Base-by-base conservation (phyloP, 225 moss, liverwort and hornwort genomes). In the Antitrichia curtipendula region DNA sequence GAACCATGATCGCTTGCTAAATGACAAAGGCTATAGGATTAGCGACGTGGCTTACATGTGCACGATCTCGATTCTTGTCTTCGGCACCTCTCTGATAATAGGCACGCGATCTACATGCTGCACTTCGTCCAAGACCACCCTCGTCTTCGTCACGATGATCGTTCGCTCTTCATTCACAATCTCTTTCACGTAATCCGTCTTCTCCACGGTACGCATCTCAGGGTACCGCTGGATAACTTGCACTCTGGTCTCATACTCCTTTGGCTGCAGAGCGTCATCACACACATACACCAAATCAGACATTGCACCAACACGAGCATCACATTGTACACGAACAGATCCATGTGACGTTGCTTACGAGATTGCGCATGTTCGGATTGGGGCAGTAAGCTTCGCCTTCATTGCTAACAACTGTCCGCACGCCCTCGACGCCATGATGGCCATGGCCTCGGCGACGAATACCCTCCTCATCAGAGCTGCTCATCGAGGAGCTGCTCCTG, bases 181-280 rank as follows among this genome's bases (percentile, higher is more conserved):
- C 64, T 95, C 93, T 89, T 95, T 93, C 79, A 93, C 93, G 62
- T 71, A 93, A 53, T 89, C 92, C 16, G 93, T 93, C 78, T 95
- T 92, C 86, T 95, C 95, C 23, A 95, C 93, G 14, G 91, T 92
- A 75, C 90, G 90, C 95, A 95, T 93, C 86, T 95, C 95, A 52
- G 95, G 95, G 58, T 91, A 92, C 45, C 91, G 86, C 78, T 95
- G 93, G 38, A 93, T 93, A 5, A 95, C 88, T 65, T 95, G 93
- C 3, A 95, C 93, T 84, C 93, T 82, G 47, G 95, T 95, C 86
- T 95, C 95, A 52, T 75, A 95, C 45, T 95, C 95, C 88, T 92
- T 95, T 0, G 92, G 92, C 95, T 95, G 91, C 89, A 88, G 21
- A 72, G 38, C n/a, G 65, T 16, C 86, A 22, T 17, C 84, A 78